These are phyloP conservation scores for Lecanicillium sp. DNA, from an alignment of 2,329 filamentous ascomycete species.

Conservation along the genomic window DNA sequence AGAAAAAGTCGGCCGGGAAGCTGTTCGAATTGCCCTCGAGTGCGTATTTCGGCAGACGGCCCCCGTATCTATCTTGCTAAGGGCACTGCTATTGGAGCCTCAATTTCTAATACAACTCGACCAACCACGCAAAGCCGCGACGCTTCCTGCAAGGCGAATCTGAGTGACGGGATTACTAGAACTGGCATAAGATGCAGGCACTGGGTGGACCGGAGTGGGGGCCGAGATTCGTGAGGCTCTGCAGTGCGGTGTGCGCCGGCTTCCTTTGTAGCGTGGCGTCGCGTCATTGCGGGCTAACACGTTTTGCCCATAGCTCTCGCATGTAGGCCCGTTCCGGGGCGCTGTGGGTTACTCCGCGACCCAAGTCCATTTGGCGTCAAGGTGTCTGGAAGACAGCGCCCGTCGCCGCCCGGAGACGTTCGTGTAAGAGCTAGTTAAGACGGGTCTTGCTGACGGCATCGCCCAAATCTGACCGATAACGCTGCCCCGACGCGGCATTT, in stretches of 20 bases:
- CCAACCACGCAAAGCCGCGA: too few relatives aligned
- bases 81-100: too few relatives aligned
- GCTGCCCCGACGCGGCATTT: background rate
- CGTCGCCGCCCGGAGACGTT: constrained; percentile 1
- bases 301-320: background rate
- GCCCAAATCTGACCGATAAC: constrained; percentile 10
- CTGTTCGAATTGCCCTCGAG: too few relatives aligned
- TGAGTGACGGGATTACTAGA: background rate
- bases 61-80: too few relatives aligned
- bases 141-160: too few relatives aligned
- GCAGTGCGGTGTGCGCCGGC: constrained; percentile 8
- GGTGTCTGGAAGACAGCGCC: constrained; percentile 7
- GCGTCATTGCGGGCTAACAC: constrained; percentile 6
- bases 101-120: too few relatives aligned
- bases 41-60: too few relatives aligned
- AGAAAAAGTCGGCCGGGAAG: background rate
- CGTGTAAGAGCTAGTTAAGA: constrained; percentile 10
- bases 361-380: too few relatives aligned
- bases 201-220: constrained; percentile 7
- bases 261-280: background rate
- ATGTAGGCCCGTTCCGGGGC: background rate
- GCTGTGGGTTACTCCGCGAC: too few relatives aligned
- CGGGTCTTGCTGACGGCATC: constrained; percentile 5
- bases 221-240: constrained; percentile 4
- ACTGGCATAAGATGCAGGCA: constrained; percentile 2